Base-by-base conservation (phyloP, 495 filamentous ascomycete species). In the Aspergillus funiculosus region DNA sequence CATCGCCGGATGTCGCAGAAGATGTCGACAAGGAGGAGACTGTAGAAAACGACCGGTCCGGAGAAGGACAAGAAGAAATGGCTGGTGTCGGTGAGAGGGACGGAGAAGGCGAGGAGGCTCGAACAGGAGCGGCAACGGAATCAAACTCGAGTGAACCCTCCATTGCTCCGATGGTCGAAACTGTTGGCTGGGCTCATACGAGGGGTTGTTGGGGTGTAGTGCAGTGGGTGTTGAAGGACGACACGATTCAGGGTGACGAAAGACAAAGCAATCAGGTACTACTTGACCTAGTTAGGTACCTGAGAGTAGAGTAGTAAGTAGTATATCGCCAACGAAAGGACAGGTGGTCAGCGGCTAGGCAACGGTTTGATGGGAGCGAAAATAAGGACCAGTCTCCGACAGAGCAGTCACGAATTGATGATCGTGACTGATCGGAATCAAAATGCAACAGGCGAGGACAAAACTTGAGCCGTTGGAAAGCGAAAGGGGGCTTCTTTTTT, bases 41-140 rank as follows among this genome's bases (percentile, higher is more conserved):
- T 36, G 83, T 82, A 28, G 89, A 94, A 46, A 89, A 73, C 46
- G 81, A 86, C 24, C 87, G 81, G 43, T 80, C 82, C 39, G 82
- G 77, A n/a, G 71, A 74, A 36, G 76, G 81, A 46, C 75, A 74
- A 19, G 79, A 72, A 11, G 77, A 76, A 37, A 88, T 72, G 38
- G 82, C 83, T 8, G 79, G 77, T 10, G 76, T 80, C 15, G 87
- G 85, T 18, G 65, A 56, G 48, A 71, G 52, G 1, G 77, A 76
- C 11, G 73, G 73, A 32, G 80, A 83, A 38, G 83, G 83, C 27
- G 83, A 81, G 6, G 83, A 60, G 18, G 59, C 59, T 9, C 65
- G 63, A 41, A 57, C 51, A 14, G 61, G 60, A 46, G 55, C 51
- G 40, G 56, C 47, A 20, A 35, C 39, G 36, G 56, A 30, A 30